These are phyloP conservation scores for Diatrype stigma DNA, from an alignment of 2,329 filamentous ascomycete species.

Conservation along the genomic window DNA sequence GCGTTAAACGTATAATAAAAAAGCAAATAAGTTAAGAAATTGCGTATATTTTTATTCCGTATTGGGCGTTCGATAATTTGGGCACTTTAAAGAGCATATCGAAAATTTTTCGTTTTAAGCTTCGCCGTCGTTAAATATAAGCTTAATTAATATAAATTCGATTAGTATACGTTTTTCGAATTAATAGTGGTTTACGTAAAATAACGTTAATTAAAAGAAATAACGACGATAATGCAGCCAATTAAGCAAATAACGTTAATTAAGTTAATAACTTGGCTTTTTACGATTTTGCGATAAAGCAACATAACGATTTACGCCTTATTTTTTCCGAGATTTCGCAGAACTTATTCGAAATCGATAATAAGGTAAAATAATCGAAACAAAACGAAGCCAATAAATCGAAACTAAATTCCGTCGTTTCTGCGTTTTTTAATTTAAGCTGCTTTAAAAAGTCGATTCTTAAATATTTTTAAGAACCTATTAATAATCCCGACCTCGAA, in stretches of 20 bases:
- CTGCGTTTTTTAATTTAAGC: too few relatives aligned
- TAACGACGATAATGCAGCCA: background rate
- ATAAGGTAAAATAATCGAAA: too few relatives aligned
- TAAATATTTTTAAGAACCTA: too few relatives aligned
- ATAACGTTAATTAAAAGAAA: background rate
- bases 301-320: background rate
- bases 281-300: background rate
- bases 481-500: too few relatives aligned
- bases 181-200: background rate
- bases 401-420: too few relatives aligned
- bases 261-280: background rate
- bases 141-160: too few relatives aligned
- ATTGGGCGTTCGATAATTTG: background rate
- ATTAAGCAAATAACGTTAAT: too few relatives aligned
- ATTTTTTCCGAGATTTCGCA: background rate
- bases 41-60: too few relatives aligned
- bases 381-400: too few relatives aligned
- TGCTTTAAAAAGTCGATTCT: too few relatives aligned
- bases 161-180: background rate
- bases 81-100: background rate
- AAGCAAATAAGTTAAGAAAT: too few relatives aligned
- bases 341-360: background rate
- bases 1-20: too few relatives aligned
- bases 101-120: background rate
- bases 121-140: background rate